Evolutionary conservation across 2,329 filamentous ascomycete genomes (phyloP).

Genomic region (Cercospora nicotianae): DNA sequence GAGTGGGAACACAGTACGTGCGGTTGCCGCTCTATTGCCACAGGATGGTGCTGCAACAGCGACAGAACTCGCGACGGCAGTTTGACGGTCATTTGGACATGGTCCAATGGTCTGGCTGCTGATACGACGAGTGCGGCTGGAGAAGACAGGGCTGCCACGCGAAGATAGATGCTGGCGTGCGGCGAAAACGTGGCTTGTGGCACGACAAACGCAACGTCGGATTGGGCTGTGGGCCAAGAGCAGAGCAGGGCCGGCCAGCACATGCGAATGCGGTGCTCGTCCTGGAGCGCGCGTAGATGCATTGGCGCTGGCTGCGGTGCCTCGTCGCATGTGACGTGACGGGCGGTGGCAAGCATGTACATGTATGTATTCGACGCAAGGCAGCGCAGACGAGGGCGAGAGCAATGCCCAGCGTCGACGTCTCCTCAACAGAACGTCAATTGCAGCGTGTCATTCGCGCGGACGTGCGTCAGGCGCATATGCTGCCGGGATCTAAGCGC

Average conservation of each 20-base stretch:
- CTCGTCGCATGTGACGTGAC: background rate
- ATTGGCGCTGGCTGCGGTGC: constrained; percentile 18
- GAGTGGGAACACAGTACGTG: background rate
- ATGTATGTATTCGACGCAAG: background rate
- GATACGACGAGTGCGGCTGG: background rate
- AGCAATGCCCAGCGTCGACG: background rate
- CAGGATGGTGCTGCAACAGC: background rate
- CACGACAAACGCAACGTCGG: constrained; percentile 15
- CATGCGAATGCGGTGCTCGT: constrained; percentile 11
- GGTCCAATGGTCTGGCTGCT: background rate
- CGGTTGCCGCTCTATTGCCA: background rate
- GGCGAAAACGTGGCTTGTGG: constrained; percentile 23
- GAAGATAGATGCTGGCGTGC: constrained; percentile 1
- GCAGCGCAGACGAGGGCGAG: background rate
- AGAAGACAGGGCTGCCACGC: constrained; percentile 20
- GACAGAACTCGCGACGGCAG: background rate
- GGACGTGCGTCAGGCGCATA: constrained; percentile 4
- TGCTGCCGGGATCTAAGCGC: constrained; percentile 13
- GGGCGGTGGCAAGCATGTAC: background rate
- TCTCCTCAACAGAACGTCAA: background rate
- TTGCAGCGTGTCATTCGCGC: background rate
- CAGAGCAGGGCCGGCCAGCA: background rate
- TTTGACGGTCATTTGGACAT: background rate
- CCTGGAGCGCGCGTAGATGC: constrained; percentile 13
- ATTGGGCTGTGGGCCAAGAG: background rate